phyloP scores from a whole-genome alignment of 169 alveolate genomes.

The Haemoproteus tartakovskyi region DNA sequence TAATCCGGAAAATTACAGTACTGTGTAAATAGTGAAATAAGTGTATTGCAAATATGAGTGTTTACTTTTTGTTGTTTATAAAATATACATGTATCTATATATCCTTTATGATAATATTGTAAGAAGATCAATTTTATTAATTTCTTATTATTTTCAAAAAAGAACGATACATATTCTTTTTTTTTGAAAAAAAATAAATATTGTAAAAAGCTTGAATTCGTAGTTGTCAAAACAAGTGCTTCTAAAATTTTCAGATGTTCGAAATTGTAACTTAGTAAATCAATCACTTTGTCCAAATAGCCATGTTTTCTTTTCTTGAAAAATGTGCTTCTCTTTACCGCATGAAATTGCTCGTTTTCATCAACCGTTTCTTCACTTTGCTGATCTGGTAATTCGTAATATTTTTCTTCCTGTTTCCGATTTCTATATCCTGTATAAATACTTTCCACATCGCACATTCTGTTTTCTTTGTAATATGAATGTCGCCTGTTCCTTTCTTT shows the following conservation, averaged over 20 bases:
- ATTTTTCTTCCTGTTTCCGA: too few species aligned
- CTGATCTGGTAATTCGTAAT: too few species aligned
- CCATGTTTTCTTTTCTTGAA: too few species aligned
- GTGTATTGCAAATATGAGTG: neutral
- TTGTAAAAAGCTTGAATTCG: constrained; percentile 1
- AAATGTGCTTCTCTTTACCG: too few species aligned
- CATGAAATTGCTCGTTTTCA: too few species aligned
- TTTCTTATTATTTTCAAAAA: constrained; percentile 42
- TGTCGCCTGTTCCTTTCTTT: too few species aligned
- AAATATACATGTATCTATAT: constrained; percentile 6
- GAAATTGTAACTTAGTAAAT: constrained; percentile 30
- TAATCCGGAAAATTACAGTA: constrained; percentile 59
- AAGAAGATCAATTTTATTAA: constrained; percentile 27
- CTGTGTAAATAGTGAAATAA: constrained; percentile 16
- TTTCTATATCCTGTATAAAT: too few species aligned
- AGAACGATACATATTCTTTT: constrained; percentile 32
- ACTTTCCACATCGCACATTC: too few species aligned
- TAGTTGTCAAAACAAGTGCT: too few species aligned
- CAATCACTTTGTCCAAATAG: constrained; percentile 12
- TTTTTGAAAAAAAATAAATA: constrained; percentile 38
- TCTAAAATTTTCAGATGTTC: constrained; percentile 40
- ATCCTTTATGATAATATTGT: constrained; percentile 64
- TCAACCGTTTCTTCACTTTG: too few species aligned
- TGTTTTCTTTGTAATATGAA: too few species aligned
- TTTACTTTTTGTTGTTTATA: constrained; percentile 7